Base-by-base conservation (phyloP, 345 rosid genomes). In the Salix brachista region DNA sequence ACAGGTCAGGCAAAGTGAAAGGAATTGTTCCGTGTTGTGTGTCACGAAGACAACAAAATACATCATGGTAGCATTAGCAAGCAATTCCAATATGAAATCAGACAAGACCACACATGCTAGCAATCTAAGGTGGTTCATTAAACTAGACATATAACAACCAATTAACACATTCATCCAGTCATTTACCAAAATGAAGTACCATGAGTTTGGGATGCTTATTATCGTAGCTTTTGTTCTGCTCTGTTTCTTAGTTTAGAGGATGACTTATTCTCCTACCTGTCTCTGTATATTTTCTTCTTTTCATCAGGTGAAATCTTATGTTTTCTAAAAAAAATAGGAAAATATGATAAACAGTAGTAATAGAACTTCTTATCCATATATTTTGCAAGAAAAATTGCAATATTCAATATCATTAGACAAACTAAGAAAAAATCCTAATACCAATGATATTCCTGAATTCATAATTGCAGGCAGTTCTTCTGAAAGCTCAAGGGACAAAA, bases 401-500 rank as follows among this genome's bases (percentile, higher is more conserved):
- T 52, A 52, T 42, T 42, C 14, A 42, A 65, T 32, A n/a, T 67
- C 41, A n/a, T 9, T 34, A 67, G 70, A 42, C 30, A 42, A 34
- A 69, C 44, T 25, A 58, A 30, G 75, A 32, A 71, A 67, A 60
- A 46, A 28, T 75, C 54, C 3, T 50, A 78, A 60, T 91, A 90
- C 94, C 92, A 83, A 80, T 66, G 87, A 73, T 90, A 88, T 90
- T 80, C 86, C 85, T 21, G 86, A 72, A 83, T 80, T 88, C 41
- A 84, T 74, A 69, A 83, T 80, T 68, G 83, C 73, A 78, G 85
- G 85, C 65, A 75, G 70, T 58, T 82, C 67, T 54, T 91, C 92
- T 37, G 77, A 70, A 69, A 82, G 72, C 77, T 90, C 91, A 28
- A 79, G 73, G 48, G 73, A 80, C 61, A 69, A 34, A 73, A 86